phyloP scores from a whole-genome alignment of 2,329 filamentous ascomycete species.

The Cercospora nicotianae region DNA sequence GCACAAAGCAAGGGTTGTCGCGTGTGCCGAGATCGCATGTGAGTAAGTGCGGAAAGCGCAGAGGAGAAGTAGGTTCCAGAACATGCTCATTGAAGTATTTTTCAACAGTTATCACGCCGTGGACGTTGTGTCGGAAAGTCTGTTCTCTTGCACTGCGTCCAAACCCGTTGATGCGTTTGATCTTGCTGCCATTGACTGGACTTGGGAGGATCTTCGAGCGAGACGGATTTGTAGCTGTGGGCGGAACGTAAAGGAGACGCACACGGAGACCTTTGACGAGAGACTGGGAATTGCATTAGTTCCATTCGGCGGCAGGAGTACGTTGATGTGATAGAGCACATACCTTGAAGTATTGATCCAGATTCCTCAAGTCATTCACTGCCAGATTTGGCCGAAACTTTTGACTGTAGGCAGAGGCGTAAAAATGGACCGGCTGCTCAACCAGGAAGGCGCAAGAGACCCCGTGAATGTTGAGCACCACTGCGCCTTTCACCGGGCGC shows the following conservation, averaged over 20 bases:
- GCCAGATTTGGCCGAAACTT: background rate
- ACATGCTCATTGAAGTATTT: constrained; percentile 18
- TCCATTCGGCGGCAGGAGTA: background rate
- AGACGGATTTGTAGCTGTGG: background rate
- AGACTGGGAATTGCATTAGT: background rate
- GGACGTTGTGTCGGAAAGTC: background rate
- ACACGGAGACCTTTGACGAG: background rate
- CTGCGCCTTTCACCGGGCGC: constrained; percentile 4
- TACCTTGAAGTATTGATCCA: constrained; percentile 4
- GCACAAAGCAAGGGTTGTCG: constrained; percentile 5
- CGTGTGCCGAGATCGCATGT: constrained; percentile 10
- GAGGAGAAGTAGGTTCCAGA: background rate
- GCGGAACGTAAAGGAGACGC: background rate
- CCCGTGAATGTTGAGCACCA: constrained; percentile 28
- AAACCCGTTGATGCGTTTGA: constrained; percentile 3
- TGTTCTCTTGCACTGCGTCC: background rate
- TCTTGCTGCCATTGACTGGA: background rate
- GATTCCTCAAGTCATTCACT: background rate
- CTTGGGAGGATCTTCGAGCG: background rate
- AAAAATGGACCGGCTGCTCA: background rate
- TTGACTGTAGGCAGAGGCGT: background rate
- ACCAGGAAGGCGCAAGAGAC: constrained; percentile 24
- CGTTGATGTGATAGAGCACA: background rate
- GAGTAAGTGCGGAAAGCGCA: constrained; percentile 3
- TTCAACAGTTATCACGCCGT: background rate